A percentile compares a stretch with the other conserved stretches of the same genome.
phyloP scores from a whole-genome alignment of 129 eudicot genomes.

The Lactuca saligna region DNA sequence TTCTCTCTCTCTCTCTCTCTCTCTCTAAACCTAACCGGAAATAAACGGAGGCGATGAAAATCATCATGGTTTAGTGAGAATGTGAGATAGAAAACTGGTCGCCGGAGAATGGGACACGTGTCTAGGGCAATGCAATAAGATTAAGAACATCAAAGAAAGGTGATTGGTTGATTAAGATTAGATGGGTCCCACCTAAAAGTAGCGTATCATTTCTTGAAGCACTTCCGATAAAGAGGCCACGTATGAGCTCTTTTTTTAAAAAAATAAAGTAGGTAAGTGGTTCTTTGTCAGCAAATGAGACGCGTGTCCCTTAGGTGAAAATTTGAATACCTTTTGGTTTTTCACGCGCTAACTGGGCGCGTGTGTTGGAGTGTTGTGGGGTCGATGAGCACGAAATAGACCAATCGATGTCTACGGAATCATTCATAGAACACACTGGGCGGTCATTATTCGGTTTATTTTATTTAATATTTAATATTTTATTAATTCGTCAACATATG shows the following conservation, averaged over 20 bases:
- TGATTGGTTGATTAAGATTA: conserved; percentile 33
- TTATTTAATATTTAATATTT: neutral
- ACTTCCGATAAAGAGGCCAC: conserved; percentile 35
- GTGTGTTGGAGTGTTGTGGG: neutral
- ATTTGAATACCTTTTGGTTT: neutral
- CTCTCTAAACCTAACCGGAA: conserved; percentile 19
- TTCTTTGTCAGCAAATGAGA: conserved; percentile 34
- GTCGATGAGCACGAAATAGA: neutral
- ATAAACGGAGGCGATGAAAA: conserved; percentile 30
- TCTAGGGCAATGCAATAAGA: conserved; percentile 42
- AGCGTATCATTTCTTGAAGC: conserved; percentile 37
- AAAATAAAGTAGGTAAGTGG: conserved; percentile 18
- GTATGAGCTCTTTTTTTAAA: conserved; percentile 18
- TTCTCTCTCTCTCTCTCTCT: conserved; percentile 16
- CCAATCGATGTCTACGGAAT: conserved; percentile 23
- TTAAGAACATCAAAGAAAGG: neutral
- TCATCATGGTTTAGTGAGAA: conserved; percentile 7
- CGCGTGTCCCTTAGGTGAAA: conserved; percentile 20
- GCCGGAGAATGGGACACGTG: conserved; percentile 50
- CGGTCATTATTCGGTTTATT: conserved; percentile 13
- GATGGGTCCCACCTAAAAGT: conserved; percentile 25
- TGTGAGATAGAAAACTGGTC: conserved; percentile 15
- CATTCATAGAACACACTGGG: conserved; percentile 13
- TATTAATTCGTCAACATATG: conserved; percentile 11
- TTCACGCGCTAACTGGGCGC: conserved; percentile 12